A percentile compares a stretch with the other conserved stretches of the same genome.
Conservation (phyloP, 495 filamentous ascomycete genomes). For the Geoglossum glabrum region DNA sequence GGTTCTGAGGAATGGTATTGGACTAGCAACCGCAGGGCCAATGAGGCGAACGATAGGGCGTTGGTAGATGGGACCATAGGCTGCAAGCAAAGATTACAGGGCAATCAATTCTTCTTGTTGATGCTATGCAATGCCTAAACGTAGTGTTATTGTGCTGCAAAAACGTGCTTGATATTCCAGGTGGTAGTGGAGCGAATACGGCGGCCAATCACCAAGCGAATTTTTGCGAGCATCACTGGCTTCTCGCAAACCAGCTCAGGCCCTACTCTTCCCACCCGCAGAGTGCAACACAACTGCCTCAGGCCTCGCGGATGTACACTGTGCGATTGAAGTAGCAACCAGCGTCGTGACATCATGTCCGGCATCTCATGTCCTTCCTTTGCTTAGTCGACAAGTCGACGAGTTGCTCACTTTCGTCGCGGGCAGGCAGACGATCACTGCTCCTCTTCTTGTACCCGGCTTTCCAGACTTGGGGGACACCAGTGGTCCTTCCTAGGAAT, state of each 20-base stretch:
- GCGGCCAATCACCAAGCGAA: not conserved
- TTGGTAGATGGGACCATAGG: too few species aligned
- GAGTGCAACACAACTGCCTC: not conserved
- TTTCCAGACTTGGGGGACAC: not conserved
- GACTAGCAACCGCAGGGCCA: too few species aligned
- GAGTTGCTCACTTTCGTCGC: slow-evolving; percentile 28
- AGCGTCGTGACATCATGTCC: slow-evolving; percentile 34
- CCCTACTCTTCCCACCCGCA: not conserved
- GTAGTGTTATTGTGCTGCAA: not conserved
- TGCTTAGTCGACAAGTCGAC: slow-evolving; percentile 31
- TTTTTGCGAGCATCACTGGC: not conserved
- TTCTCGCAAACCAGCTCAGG: not conserved
- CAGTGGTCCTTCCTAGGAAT: not conserved
- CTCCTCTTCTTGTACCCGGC: slow-evolving; percentile 22
- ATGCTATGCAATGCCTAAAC: not conserved
- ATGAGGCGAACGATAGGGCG: too few species aligned
- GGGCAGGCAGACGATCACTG: slow-evolving; percentile 23
- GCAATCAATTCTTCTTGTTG: too few species aligned
- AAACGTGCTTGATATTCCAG: not conserved
- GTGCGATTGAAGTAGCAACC: not conserved
- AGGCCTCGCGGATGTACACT: not conserved
- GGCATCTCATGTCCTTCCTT: slow-evolving; percentile 42
- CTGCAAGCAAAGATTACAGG: too few species aligned
- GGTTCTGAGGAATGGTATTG: too few species aligned
- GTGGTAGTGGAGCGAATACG: too few species aligned